A percentile compares a stretch with the other conserved stretches of the same genome.
These are phyloP conservation scores for Saitoella complicata DNA, from an alignment of 805 yeast species.

Conservation along the genomic window DNA sequence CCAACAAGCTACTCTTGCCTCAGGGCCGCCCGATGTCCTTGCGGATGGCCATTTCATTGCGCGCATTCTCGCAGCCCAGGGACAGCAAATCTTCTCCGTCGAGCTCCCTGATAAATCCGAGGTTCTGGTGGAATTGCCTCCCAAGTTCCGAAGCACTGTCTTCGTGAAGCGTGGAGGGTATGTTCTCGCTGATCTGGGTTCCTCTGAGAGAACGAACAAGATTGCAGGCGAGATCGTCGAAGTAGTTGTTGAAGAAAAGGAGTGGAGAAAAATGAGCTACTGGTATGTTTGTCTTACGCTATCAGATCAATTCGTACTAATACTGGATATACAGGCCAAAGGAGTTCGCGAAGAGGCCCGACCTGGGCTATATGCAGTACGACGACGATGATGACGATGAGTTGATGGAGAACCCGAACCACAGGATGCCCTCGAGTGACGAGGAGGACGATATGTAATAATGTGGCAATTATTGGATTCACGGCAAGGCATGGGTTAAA, in stretches of 20 bases:
- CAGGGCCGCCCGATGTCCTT: neutral
- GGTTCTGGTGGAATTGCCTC: slow-evolving; percentile 20
- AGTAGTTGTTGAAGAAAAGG: slow-evolving; percentile 12
- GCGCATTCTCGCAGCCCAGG: neutral
- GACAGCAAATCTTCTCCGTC: neutral
- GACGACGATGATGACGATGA: too few relatives aligned
- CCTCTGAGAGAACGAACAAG: slow-evolving; percentile 10
- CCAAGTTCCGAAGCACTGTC: slow-evolving; percentile 21
- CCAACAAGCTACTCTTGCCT: neutral
- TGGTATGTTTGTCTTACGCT: too few relatives aligned
- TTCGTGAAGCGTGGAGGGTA: slow-evolving; percentile 23
- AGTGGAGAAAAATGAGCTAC: too few relatives aligned
- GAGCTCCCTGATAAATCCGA: neutral
- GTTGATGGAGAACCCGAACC: too few relatives aligned
- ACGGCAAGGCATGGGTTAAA: too few relatives aligned
- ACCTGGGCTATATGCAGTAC: too few relatives aligned
- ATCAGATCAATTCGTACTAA: too few relatives aligned
- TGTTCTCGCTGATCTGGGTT: slow-evolving; percentile 16
- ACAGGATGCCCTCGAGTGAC: too few relatives aligned
- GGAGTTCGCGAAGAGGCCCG: too few relatives aligned
- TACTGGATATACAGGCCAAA: too few relatives aligned
- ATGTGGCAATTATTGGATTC: too few relatives aligned
- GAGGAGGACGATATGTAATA: too few relatives aligned
- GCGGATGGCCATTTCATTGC: neutral
- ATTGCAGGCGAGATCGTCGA: slow-evolving; percentile 21